Evolutionary conservation across 2,329 filamentous ascomycete species (phyloP).

Genomic region (Monascus ruber): DNA sequence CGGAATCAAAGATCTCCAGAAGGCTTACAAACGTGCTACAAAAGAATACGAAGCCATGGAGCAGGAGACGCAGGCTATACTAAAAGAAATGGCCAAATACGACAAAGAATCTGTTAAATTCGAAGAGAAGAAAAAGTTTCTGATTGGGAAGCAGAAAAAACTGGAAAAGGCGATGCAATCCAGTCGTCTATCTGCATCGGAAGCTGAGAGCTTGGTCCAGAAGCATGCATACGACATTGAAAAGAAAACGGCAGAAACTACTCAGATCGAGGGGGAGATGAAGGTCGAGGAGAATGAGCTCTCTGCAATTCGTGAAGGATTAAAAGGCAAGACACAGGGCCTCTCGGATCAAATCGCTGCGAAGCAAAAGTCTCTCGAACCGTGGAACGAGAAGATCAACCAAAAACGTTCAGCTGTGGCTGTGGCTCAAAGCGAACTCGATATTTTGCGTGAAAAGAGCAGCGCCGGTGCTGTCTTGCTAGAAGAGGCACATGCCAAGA

Average conservation of each 20-base stretch:
- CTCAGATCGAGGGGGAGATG: slow-evolving; percentile 63
- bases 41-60: slow-evolving; percentile 77
- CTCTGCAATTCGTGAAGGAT: slow-evolving; percentile 64
- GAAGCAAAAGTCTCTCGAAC: slow-evolving; percentile 89
- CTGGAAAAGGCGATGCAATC: slow-evolving; percentile 75
- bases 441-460: slow-evolving; percentile 79
- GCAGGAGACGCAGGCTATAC: slow-evolving; percentile 64
- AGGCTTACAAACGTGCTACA: slow-evolving; percentile 66
- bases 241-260: slow-evolving; percentile 61
- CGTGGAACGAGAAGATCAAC: slow-evolving; percentile 95
- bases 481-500: slow-evolving; percentile 71
- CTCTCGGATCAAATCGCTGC: slow-evolving; percentile 84
- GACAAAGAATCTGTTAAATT: slow-evolving; percentile 97
- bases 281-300: slow-evolving; percentile 72
- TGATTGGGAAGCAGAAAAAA: slow-evolving; percentile 85
- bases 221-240: slow-evolving; percentile 70
- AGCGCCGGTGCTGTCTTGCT: slow-evolving; percentile 77
- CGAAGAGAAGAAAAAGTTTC: slow-evolving; percentile 93
- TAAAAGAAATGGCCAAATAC: slow-evolving; percentile 82
- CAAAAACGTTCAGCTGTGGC: slow-evolving; percentile 90
- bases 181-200: slow-evolving; percentile 60
- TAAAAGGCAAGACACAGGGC: slow-evolving; percentile 92
- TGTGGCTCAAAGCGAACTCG: slow-evolving; percentile 86
- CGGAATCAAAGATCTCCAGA: slow-evolving; percentile 79
- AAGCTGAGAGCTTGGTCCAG: slow-evolving; percentile 66